These are phyloP conservation scores for Entamoeba histolytica DNA, from an alignment of 208 protist species.

Conservation along the genomic window DNA sequence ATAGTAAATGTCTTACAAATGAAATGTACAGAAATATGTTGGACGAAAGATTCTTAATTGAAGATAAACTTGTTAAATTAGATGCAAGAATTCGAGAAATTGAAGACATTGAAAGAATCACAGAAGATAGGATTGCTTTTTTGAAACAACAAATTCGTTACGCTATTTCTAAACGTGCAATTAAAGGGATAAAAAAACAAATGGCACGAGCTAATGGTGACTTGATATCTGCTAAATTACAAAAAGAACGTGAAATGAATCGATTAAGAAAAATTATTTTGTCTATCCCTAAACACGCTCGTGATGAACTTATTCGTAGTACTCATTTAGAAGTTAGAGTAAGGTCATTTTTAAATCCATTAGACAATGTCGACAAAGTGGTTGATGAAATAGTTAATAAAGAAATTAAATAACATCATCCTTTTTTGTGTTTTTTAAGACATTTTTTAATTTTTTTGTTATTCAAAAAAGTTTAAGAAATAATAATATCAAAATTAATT, in stretches of 20 bases:
- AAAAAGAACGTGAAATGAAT: not conserved
- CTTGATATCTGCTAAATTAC: not conserved
- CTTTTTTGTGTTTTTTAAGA: too few relatives aligned
- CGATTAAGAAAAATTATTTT: not conserved
- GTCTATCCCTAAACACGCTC: not conserved
- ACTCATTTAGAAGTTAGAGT: not conserved
- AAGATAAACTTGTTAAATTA: not conserved
- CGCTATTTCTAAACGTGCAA: not conserved
- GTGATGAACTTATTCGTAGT: not conserved
- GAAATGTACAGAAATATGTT: not conserved
- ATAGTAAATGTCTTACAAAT: not conserved
- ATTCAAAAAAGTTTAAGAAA: too few relatives aligned
- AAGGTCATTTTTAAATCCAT: not conserved
- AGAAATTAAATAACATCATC: not conserved
- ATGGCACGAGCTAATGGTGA: not conserved
- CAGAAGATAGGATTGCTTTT: not conserved
- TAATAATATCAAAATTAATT: too few relatives aligned
- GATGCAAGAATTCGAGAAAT: not conserved
- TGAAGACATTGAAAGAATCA: not conserved
- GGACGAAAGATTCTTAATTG: not conserved
- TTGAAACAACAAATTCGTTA: not conserved
- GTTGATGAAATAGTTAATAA: not conserved
- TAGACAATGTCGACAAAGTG: not conserved
- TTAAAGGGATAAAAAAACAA: not conserved
- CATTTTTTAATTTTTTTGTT: too few relatives aligned